Evolutionary conservation across 129 eudicot genomes (phyloP).

Genomic region (Centella asiatica): DNA sequence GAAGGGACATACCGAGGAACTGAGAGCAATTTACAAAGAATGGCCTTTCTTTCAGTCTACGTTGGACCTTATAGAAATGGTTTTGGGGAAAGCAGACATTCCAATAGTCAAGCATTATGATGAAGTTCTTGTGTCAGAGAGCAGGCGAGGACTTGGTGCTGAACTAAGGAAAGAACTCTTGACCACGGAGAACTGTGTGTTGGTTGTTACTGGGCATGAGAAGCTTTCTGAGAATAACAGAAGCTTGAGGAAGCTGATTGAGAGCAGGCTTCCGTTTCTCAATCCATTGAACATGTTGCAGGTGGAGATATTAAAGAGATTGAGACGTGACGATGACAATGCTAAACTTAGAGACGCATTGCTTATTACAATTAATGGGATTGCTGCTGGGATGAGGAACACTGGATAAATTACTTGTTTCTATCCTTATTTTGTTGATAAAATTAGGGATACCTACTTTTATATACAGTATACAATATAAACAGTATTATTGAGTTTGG

Average conservation of each 20-base stretch:
- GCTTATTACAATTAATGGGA: constrained; percentile 87
- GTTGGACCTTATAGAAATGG: constrained; percentile 90
- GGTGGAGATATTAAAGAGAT: constrained; percentile 84
- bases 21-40: constrained; percentile 70
- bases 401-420: constrained; percentile 43
- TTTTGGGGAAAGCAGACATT: constrained; percentile 75
- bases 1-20: constrained; percentile 57
- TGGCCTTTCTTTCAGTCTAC: constrained; percentile 96
- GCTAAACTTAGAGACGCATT: constrained; percentile 69
- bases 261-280: constrained; percentile 76
- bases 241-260: constrained; percentile 67
- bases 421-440: too few species aligned
- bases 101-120: constrained; percentile 75
- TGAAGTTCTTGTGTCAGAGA: constrained; percentile 53
- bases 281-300: constrained; percentile 93
- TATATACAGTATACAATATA: not conserved
- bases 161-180: constrained; percentile 56
- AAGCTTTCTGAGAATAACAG: constrained; percentile 59
- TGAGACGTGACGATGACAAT: constrained; percentile 72
- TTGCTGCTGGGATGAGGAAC: constrained; percentile 97
- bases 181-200: constrained; percentile 54
- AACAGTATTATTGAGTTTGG: not conserved
- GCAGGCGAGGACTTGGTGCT: constrained; percentile 57
- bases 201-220: constrained; percentile 76
- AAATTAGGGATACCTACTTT: too few species aligned